Evolutionary conservation across 2,329 filamentous ascomycete genomes (phyloP).

Genomic region (Dryadomyces quercivorus): DNA sequence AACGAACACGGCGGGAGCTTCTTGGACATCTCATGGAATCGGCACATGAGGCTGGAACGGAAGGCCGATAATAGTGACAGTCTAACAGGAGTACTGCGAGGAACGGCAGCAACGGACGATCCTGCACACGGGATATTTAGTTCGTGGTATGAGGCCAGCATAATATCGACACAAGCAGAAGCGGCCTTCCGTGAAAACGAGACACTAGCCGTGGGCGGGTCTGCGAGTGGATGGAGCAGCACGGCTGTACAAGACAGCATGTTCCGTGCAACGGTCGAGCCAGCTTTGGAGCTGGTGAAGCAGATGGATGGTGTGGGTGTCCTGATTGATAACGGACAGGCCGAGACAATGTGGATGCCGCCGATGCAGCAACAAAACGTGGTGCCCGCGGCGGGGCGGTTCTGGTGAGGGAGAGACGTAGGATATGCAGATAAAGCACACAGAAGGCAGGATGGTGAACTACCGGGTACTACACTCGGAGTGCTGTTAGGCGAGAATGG

Average conservation of each 20-base stretch:
- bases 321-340: conserved; percentile 12
- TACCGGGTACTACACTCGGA: no score
- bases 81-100: conserved; percentile 1
- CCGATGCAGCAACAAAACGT: background rate
- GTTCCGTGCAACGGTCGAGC: conserved; percentile 13
- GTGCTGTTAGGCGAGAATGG: no score
- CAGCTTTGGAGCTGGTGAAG: conserved; percentile 16
- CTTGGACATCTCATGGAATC: conserved; percentile 13
- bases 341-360: conserved; percentile 2
- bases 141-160: conserved; percentile 19
- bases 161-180: conserved; percentile 16
- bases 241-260: conserved; percentile 10
- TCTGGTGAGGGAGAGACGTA: conserved; percentile 7
- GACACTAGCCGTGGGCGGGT: conserved; percentile 13
- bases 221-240: conserved; percentile 12
- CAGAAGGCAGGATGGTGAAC: background rate
- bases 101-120: conserved; percentile 6
- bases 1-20: conserved; percentile 11
- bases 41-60: conserved; percentile 12
- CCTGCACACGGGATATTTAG: conserved; percentile 11
- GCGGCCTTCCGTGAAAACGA: conserved; percentile 15
- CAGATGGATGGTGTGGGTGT: conserved; percentile 20
- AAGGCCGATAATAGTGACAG: background rate
- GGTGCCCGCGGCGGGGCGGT: background rate
- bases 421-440: no score